These are phyloP conservation scores for Leptomonas pyrrhocoris DNA, from an alignment of 208 protist genomes.

Conservation along the genomic window DNA sequence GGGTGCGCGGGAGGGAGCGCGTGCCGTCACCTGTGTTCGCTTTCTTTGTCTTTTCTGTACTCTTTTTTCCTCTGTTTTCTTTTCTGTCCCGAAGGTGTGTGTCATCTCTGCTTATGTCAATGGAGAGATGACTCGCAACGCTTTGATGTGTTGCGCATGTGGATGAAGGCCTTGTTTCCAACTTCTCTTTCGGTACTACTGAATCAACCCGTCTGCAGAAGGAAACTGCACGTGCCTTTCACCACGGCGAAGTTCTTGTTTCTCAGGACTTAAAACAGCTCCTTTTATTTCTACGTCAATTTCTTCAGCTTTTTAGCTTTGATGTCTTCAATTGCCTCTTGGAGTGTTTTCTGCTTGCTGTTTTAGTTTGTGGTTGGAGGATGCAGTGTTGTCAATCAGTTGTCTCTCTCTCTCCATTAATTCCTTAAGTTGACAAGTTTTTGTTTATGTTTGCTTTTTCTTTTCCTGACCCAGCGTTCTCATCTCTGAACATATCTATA, in stretches of 20 bases:
- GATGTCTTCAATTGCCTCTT: too few species aligned
- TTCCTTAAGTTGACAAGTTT: background rate
- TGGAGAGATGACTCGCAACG: too few species aligned
- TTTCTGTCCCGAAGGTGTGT: background rate
- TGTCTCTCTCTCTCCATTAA: background rate
- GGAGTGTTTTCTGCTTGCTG: too few species aligned
- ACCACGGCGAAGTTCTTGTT: background rate
- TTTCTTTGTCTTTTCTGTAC: background rate
- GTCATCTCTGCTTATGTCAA: too few species aligned
- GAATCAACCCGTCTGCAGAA: conserved; percentile 15
- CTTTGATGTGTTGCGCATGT: too few species aligned
- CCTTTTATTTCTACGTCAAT: background rate
- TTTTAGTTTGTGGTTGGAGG: too few species aligned
- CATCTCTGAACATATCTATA: background rate
- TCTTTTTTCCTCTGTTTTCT: background rate
- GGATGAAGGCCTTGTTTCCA: background rate
- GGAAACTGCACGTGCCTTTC: background rate
- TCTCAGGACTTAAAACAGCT: background rate
- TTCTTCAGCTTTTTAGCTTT: too few species aligned
- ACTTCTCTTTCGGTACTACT: conserved; percentile 17
- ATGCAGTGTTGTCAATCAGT: too few species aligned
- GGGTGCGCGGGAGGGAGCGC: background rate
- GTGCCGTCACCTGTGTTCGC: background rate
- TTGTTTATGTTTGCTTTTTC: background rate
- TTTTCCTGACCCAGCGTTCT: background rate